Evolutionary conservation across 345 rosid species (phyloP).

Genomic region (Microcos paniculata): DNA sequence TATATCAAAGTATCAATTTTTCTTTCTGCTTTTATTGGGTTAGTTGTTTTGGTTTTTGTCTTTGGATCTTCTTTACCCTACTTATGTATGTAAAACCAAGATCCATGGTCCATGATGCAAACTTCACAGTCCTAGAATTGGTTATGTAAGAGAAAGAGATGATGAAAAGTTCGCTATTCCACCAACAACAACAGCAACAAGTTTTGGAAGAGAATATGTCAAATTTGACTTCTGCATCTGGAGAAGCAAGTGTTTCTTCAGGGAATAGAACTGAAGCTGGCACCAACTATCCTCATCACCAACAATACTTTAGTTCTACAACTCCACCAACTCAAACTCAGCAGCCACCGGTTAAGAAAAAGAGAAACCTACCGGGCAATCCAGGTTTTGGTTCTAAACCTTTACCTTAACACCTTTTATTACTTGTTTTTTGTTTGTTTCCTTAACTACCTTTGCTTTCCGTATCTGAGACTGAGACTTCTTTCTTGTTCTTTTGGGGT

Average conservation of each 20-base stretch:
- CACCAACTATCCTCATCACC: slow-evolving; percentile 33
- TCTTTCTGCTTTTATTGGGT: slow-evolving; percentile 20
- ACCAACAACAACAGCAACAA: slow-evolving; percentile 34
- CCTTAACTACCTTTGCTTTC: not conserved
- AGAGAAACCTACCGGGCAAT: slow-evolving; percentile 85
- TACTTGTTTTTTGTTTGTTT: not conserved
- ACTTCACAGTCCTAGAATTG: slow-evolving; percentile 1
- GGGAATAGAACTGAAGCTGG: slow-evolving; percentile 56
- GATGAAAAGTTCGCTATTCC: slow-evolving; percentile 54
- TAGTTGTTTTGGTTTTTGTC: slow-evolving; percentile 18
- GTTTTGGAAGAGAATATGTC: slow-evolving; percentile 71
- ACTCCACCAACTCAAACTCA: slow-evolving; percentile 41
- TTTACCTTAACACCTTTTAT: not conserved
- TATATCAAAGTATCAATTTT: slow-evolving; percentile 19
- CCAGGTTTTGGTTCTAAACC: slow-evolving; percentile 57
- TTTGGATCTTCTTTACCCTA: slow-evolving; percentile 17
- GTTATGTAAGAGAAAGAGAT: slow-evolving; percentile 16
- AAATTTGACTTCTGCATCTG: slow-evolving; percentile 85
- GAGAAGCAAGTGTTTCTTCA: slow-evolving; percentile 78
- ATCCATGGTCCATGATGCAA: slow-evolving; percentile 29
- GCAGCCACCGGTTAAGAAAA: slow-evolving; percentile 62
- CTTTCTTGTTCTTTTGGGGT: not conserved
- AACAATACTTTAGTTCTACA: slow-evolving; percentile 46
- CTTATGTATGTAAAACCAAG: slow-evolving; percentile 8
- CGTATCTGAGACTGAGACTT: not conserved